Conservation (phyloP, 1,284 basidiomycete genomes). For the Termitomyces sp. region DNA sequence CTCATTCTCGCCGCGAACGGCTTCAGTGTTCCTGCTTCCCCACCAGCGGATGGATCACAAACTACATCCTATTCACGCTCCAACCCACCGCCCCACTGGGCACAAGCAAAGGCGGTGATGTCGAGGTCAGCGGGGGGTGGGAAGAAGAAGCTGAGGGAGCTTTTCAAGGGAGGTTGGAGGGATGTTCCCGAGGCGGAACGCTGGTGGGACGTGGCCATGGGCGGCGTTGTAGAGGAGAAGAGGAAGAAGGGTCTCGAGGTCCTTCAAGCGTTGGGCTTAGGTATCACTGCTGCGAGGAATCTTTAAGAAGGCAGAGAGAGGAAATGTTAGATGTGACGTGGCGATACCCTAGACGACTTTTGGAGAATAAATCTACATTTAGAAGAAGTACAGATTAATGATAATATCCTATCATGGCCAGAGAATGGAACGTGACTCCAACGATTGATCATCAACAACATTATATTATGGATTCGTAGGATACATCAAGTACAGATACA, state of each 20-base stretch:
- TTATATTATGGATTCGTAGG: background rate
- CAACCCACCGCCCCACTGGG: slow-evolving; percentile 54
- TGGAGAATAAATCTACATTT: background rate
- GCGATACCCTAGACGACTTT: background rate
- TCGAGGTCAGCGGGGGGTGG: slow-evolving; percentile 34
- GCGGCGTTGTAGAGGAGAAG: slow-evolving; percentile 43
- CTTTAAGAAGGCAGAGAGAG: slow-evolving; percentile 1
- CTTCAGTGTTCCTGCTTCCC: slow-evolving; percentile 40
- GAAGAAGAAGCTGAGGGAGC: slow-evolving; percentile 35
- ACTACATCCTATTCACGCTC: slow-evolving; percentile 32
- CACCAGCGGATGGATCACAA: slow-evolving; percentile 8
- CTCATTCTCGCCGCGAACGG: slow-evolving; percentile 54
- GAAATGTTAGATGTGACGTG: background rate
- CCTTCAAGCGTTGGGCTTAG: slow-evolving; percentile 13
- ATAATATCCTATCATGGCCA: background rate
- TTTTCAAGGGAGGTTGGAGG: slow-evolving; percentile 54
- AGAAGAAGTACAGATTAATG: background rate
- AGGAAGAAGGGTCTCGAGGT: slow-evolving; percentile 24
- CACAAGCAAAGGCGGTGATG: slow-evolving; percentile 35
- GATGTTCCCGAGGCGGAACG: slow-evolving; percentile 46
- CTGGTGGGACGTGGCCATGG: slow-evolving; percentile 63
- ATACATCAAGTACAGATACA: background rate
- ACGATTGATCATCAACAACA: background rate
- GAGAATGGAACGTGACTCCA: background rate
- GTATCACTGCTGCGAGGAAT: slow-evolving; percentile 13